Conservation (phyloP, 768 basidiomycete genomes). For the Tylopilus sp. region DNA sequence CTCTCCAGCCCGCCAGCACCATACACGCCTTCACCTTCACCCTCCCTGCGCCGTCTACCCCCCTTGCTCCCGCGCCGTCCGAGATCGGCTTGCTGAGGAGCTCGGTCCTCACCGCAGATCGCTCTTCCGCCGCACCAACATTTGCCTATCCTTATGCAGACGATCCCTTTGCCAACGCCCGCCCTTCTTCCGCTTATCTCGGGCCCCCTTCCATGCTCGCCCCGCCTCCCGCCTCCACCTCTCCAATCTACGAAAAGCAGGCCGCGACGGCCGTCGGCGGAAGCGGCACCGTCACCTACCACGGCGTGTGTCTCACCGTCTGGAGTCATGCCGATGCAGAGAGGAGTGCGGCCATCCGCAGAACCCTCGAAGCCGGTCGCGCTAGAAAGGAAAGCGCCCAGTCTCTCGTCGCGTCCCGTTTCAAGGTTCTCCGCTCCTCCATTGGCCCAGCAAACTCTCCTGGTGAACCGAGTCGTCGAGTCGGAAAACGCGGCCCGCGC, state of each 20-base stretch:
- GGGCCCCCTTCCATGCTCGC: constrained; percentile 68
- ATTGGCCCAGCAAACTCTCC: constrained; percentile 38
- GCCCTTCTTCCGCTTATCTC: constrained; percentile 77
- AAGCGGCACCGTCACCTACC: constrained; percentile 56
- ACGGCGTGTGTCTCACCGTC: constrained; percentile 90
- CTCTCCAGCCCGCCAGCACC: constrained; percentile 88
- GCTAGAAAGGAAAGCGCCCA: constrained; percentile 79
- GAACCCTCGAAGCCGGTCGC: constrained; percentile 75
- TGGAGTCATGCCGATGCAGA: constrained; percentile 95
- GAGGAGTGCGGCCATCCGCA: constrained; percentile 78
- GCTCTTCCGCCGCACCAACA: constrained; percentile 60
- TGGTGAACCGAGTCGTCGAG: constrained; percentile 54
- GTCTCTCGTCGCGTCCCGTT: constrained; percentile 62
- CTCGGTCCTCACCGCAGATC: constrained; percentile 68
- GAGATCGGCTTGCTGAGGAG: constrained; percentile 60
- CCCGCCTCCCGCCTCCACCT: constrained; percentile 28
- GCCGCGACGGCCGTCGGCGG: constrained; percentile 35
- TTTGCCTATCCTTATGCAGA: constrained; percentile 73
- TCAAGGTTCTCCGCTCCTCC: constrained; percentile 63
- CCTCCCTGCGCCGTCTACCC: constrained; percentile 71
- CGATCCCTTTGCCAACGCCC: constrained; percentile 64
- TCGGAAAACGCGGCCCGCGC: constrained; percentile 56
- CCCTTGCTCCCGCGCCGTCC: constrained; percentile 69
- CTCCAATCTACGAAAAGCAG: constrained; percentile 34
- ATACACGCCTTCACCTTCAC: constrained; percentile 91